Evolutionary conservation across 148 eudicot genomes (phyloP).

Genomic region (Silene conica): DNA sequence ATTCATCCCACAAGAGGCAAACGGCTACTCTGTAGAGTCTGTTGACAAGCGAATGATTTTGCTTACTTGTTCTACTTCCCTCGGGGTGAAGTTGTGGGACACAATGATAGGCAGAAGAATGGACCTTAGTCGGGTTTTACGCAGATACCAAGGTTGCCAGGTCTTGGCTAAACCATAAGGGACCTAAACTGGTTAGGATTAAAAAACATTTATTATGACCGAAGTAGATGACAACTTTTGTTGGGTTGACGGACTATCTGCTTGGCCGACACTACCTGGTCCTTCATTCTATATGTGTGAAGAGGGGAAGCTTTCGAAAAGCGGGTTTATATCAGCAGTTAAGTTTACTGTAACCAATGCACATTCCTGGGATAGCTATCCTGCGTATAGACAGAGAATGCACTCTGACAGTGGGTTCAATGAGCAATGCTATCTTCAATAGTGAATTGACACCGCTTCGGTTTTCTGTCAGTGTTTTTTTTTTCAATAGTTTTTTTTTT

Average conservation of each 20-base stretch:
- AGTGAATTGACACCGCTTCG: background rate
- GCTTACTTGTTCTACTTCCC: constrained; percentile 4
- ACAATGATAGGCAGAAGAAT: background rate
- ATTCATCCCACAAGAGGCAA: constrained; percentile 8
- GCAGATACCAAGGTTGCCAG: constrained; percentile 1
- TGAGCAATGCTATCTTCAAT: background rate
- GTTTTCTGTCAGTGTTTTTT: too few species aligned
- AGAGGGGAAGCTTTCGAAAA: background rate
- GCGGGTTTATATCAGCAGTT: background rate
- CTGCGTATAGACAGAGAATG: background rate
- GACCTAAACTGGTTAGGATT: constrained; percentile 1
- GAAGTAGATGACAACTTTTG: background rate
- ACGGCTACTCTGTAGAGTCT: background rate
- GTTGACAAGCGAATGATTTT: background rate
- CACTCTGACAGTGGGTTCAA: background rate
- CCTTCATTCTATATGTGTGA: constrained; percentile 3
- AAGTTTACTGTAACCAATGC: background rate
- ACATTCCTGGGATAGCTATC: background rate
- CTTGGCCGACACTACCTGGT: background rate
- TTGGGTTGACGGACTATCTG: background rate
- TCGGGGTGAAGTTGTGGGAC: constrained; percentile 7
- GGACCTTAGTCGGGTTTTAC: background rate
- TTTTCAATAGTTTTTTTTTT: too few species aligned
- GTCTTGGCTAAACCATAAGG: background rate
- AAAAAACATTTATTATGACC: background rate